phyloP scores from a whole-genome alignment of 305 asterid species.

The Fraxinus xanthoxyloides region DNA sequence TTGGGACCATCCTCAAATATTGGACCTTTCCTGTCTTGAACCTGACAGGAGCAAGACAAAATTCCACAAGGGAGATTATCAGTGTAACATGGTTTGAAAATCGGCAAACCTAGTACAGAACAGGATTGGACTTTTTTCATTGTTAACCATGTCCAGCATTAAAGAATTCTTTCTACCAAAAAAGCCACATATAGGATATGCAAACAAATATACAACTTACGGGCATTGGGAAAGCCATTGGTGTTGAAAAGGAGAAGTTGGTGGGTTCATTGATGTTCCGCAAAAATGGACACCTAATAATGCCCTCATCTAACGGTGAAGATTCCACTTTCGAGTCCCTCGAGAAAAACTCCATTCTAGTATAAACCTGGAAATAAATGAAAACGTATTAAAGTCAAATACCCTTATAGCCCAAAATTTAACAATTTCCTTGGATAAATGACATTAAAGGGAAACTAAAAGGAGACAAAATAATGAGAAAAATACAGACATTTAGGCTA shows the following conservation, averaged over 20 bases:
- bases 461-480: neutral
- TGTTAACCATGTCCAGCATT: neutral
- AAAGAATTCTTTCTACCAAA: neutral
- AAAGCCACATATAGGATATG: neutral
- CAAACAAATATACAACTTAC: conserved; percentile 40
- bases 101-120: neutral
- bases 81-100: neutral
- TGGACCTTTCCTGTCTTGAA: conserved; percentile 65
- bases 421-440: neutral
- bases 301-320: conserved; percentile 54
- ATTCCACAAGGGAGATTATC: neutral
- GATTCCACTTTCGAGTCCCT: conserved; percentile 57
- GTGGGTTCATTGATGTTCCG: conserved; percentile 90
- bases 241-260: conserved; percentile 69
- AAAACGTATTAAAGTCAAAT: neutral
- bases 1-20: conserved; percentile 95
- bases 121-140: conserved; percentile 9
- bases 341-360: conserved; percentile 59
- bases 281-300: conserved; percentile 78
- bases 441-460: neutral
- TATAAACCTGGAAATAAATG: conserved; percentile 26
- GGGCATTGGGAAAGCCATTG: conserved; percentile 53
- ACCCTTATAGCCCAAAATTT: neutral
- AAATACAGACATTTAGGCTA: neutral
- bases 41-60: conserved; percentile 35